Evolutionary conservation across 1,284 basidiomycete species (phyloP).

Genomic region (Malassezia brasiliensis): DNA sequence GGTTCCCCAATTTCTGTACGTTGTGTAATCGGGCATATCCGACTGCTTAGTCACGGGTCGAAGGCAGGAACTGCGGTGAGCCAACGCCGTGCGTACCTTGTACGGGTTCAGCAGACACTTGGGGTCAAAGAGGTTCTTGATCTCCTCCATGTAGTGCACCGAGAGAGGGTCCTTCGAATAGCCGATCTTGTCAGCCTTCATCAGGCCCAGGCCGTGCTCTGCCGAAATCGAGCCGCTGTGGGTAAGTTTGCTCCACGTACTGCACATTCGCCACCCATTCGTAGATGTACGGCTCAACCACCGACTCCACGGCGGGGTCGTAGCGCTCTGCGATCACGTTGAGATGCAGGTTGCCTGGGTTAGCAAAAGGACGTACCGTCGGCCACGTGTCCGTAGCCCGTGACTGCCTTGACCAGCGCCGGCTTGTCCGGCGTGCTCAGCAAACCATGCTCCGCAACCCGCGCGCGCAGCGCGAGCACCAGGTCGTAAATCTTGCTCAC

Average conservation of each 20-base stretch:
- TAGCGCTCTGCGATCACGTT: slow-evolving; percentile 83
- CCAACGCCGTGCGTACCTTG: slow-evolving; percentile 52
- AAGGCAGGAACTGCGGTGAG: slow-evolving; percentile 38
- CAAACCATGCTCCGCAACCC: slow-evolving; percentile 64
- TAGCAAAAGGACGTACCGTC: slow-evolving; percentile 57
- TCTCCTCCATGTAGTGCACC: slow-evolving; percentile 77
- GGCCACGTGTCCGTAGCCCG: slow-evolving; percentile 93
- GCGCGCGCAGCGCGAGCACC: slow-evolving; percentile 69
- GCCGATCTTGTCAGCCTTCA: slow-evolving; percentile 83
- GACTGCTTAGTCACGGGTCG: neutral
- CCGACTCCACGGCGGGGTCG: slow-evolving; percentile 68
- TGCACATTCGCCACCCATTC: slow-evolving; percentile 61
- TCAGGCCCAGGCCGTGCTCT: slow-evolving; percentile 87
- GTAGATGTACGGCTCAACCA: slow-evolving; percentile 90
- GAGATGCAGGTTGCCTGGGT: slow-evolving; percentile 77
- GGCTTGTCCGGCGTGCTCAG: slow-evolving; percentile 54
- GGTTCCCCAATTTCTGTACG: neutral
- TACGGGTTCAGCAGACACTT: slow-evolving; percentile 84
- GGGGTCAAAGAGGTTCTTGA: slow-evolving; percentile 86
- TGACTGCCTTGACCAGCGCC: slow-evolving; percentile 51
- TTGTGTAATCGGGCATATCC: neutral
- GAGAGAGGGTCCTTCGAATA: slow-evolving; percentile 75
- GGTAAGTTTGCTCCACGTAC: too few relatives aligned
- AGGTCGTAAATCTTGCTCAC: slow-evolving; percentile 78
- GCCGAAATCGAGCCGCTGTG: slow-evolving; percentile 79